Conservation (phyloP, 2,329 filamentous ascomycete species). For the Alternaria solani region DNA sequence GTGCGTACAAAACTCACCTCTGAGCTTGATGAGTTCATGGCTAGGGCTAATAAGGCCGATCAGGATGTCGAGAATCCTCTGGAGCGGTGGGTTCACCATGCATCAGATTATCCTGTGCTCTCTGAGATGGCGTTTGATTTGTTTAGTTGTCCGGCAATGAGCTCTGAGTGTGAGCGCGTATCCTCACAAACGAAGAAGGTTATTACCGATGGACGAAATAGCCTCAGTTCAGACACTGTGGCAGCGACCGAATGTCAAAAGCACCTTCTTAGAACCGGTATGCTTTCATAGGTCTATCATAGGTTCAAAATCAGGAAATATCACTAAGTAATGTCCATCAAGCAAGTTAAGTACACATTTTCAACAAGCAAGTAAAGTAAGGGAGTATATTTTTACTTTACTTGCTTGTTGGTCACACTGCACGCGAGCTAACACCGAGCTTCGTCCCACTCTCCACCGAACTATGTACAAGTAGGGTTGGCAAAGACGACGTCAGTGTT, state of each 20-base stretch:
- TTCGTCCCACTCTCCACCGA: neutral
- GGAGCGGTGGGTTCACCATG: neutral
- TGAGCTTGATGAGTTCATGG: neutral
- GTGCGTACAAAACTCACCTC: neutral
- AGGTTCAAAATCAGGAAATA: neutral
- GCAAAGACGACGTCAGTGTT: neutral
- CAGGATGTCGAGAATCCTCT: neutral
- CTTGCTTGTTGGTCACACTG: neutral
- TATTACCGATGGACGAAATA: conserved; percentile 12
- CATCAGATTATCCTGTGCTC: conserved; percentile 8
- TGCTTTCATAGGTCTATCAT: neutral
- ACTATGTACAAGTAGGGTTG: neutral
- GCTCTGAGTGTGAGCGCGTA: conserved; percentile 17
- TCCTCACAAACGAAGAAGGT: conserved; percentile 17
- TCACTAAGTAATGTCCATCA: neutral
- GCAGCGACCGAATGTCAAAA: conserved; percentile 13
- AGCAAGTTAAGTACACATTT: neutral
- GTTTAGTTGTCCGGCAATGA: conserved; percentile 13
- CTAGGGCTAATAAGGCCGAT: neutral
- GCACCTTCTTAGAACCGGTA: conserved; percentile 4
- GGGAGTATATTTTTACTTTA: neutral
- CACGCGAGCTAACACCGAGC: neutral
- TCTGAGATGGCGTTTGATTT: conserved; percentile 8
- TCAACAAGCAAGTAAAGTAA: neutral
- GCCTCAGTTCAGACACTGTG: conserved; percentile 10